Evolutionary conservation across 352 stramenopile genomes (phyloP).

Genomic region (Phytophthora cryptogea): DNA sequence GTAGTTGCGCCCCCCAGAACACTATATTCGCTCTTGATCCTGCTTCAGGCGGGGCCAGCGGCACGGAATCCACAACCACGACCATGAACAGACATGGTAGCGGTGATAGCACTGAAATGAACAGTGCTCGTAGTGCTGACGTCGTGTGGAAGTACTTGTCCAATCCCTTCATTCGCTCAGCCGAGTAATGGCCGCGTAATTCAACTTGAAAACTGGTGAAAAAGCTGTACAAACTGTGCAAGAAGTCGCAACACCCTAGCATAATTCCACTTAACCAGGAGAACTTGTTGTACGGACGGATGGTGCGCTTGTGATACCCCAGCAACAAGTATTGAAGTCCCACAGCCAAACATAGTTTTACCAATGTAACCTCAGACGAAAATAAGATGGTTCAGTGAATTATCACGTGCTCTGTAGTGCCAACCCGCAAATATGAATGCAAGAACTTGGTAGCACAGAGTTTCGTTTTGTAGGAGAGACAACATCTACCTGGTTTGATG

Average conservation of each 20-base stretch:
- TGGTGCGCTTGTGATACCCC: no score
- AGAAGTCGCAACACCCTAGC: background rate
- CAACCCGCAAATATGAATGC: no score
- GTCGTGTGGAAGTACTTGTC: slow-evolving; percentile 5
- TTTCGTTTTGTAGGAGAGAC: no score
- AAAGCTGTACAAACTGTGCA: slow-evolving; percentile 2
- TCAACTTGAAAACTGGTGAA: slow-evolving; percentile 23
- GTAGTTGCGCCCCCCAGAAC: slow-evolving; percentile 13
- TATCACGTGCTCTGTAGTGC: no score
- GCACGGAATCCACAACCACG: slow-evolving; percentile 4
- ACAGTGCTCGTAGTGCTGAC: slow-evolving; percentile 1
- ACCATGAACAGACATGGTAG: slow-evolving; percentile 11
- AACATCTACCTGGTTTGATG: no score
- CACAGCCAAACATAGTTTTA: no score
- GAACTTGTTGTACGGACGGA: background rate
- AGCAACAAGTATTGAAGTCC: no score
- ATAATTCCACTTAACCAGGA: background rate
- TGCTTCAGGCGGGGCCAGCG: slow-evolving; percentile 4
- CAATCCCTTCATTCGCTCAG: slow-evolving; percentile 4
- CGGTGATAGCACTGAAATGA: slow-evolving; percentile 7
- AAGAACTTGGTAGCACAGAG: no score
- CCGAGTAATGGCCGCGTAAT: slow-evolving; percentile 17
- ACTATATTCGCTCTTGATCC: slow-evolving; percentile 11
- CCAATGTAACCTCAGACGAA: no score
- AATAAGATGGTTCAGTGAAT: no score